Evolutionary conservation across 2,329 filamentous ascomycete genomes (phyloP).

Genomic region (Alternaria sp.): DNA sequence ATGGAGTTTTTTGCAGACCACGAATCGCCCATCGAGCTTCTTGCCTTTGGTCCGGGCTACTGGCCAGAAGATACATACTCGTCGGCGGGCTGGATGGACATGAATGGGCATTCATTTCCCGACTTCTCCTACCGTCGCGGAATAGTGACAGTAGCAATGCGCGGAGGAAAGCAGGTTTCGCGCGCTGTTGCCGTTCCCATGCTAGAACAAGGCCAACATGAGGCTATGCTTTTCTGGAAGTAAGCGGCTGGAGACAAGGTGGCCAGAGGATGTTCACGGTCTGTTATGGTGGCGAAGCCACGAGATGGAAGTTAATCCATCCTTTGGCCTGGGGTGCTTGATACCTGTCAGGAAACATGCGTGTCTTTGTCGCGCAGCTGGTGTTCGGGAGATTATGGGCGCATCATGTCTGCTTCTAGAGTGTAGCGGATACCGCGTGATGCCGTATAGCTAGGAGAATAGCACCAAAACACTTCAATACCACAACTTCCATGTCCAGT

Average conservation of each 20-base stretch:
- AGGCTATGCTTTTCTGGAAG: not conserved
- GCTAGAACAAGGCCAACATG: not conserved
- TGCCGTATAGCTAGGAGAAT: not conserved
- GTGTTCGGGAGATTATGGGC: not conserved
- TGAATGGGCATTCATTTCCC: not conserved
- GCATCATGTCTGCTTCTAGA: not conserved
- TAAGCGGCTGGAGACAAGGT: not conserved
- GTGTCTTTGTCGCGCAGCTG: not conserved
- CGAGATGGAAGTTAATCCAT: not conserved
- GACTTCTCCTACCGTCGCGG: not conserved
- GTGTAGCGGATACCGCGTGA: not conserved
- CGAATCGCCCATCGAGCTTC: not conserved
- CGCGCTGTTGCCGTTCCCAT: not conserved
- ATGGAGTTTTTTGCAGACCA: not conserved
- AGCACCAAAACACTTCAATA: not conserved
- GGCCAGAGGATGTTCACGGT: not conserved
- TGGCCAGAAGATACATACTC: not conserved
- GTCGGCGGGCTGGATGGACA: not conserved
- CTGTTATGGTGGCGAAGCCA: not conserved
- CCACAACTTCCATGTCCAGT: not conserved
- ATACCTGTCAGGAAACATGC: rapidly evolving
- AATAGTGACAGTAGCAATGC: not conserved
- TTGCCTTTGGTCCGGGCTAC: not conserved
- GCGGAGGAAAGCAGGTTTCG: not conserved
- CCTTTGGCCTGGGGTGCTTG: rapidly evolving